Base-by-base conservation (phyloP, 2,329 filamentous ascomycete species). In the Xylaria sp. region DNA sequence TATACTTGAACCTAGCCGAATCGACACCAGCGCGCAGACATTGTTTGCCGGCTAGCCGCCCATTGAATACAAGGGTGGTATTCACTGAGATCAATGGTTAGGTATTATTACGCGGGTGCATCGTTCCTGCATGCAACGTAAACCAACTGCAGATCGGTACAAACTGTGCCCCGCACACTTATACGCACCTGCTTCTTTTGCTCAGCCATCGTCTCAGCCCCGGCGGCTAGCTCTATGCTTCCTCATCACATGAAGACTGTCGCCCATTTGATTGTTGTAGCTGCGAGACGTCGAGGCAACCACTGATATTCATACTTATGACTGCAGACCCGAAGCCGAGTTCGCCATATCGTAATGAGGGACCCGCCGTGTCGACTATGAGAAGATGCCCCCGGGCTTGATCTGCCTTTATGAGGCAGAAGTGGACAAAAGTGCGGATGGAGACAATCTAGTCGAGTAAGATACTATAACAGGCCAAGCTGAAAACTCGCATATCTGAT, bases 381-480 rank as follows among this genome's bases (percentile, higher is more conserved):
- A 17, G 17, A 68, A 59, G 23, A 68, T 68, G 66, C 66, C 62
- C 11, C 66, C 62, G 3, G 66, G 66, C 31, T 42, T 68, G 56
- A 62, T 61, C 31, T 68, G 66, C 28, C 62, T 68, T 31, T 31
- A 65, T 42, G 48, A 68, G 23, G 7, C 46, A 23, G n/a, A 60
- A 48, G 17, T 23, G 23, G 38, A 17, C 17, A 57, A 6, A 17
- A 9, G 31, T 15, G 9, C 48, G 6, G 20, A 56, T 33, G 48
- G 58, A 36, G 51, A 46, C 13, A 48, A 46, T 33, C 54, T 62
- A 36, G 61, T 65, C 36, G 66, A 68, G 66, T 68, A 57, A 62
- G 66, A 28, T 33, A 3, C 20, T 23, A 7, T 53, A 46, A 10
- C 38, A 59, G 57, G 36, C 60, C 28, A 7, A 31, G 11, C 20